Percentiles rank a stretch among this genome's conserved stretches.
Evolutionary conservation across 495 filamentous ascomycete species (phyloP).

Genomic region (Friedmanniomyces endolithicus): DNA sequence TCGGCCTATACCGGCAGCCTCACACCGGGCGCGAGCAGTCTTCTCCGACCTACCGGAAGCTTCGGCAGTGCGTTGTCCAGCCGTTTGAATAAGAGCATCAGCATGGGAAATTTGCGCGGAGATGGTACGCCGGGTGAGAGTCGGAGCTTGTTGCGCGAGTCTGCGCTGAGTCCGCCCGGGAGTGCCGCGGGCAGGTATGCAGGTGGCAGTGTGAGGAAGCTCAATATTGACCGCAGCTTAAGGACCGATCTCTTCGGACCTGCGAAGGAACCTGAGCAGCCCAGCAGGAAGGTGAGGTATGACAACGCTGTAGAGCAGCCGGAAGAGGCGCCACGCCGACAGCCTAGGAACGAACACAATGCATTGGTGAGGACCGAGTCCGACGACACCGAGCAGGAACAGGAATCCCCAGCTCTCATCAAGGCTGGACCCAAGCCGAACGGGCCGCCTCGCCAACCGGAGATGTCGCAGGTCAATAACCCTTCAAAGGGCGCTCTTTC

Average conservation of each 20-base stretch:
- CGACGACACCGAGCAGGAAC: conserved; percentile 22
- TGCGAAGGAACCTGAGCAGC: conserved; percentile 29
- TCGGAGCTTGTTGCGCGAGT: conserved; percentile 76
- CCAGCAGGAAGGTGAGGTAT: conserved; percentile 78
- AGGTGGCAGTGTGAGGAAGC: conserved; percentile 63
- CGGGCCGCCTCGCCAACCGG: conserved; percentile 36
- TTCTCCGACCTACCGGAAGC: conserved; percentile 50
- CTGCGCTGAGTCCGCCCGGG: conserved; percentile 64
- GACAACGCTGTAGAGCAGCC: conserved; percentile 39
- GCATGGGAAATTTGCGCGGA: conserved; percentile 56
- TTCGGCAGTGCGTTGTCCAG: conserved; percentile 39
- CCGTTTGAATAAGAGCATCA: conserved; percentile 42
- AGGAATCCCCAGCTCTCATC: conserved; percentile 2
- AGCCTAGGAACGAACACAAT: not conserved
- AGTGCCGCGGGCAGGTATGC: conserved; percentile 39
- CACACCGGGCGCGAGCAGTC: conserved; percentile 50
- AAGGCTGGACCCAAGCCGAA: conserved; percentile 39
- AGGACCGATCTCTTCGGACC: conserved; percentile 59
- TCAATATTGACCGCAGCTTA: conserved; percentile 79
- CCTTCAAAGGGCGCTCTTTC: conserved; percentile 49
- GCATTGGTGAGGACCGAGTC: conserved; percentile 16
- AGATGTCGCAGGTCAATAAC: conserved; percentile 55
- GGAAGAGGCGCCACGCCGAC: not conserved
- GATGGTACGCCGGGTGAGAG: conserved; percentile 53
- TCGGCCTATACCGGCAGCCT: conserved; percentile 56